These are phyloP conservation scores for Serendipita sp. DNA, from an alignment of 768 basidiomycete genomes.

Conservation along the genomic window DNA sequence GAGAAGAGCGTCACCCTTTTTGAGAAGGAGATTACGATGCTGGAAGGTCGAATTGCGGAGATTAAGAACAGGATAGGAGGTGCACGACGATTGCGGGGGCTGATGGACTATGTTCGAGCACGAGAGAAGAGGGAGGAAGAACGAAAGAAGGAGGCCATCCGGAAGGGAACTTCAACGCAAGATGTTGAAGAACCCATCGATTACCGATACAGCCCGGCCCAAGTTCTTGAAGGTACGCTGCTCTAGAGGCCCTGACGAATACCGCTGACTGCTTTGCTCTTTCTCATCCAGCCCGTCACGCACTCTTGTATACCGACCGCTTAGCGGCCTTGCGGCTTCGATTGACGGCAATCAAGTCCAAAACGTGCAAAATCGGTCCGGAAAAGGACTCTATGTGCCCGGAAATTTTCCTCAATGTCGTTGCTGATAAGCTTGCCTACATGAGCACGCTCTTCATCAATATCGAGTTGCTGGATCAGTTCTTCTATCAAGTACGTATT, in stretches of 20 bases:
- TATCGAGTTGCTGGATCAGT: conserved; percentile 93
- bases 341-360: conserved; percentile 70
- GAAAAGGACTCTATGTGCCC: conserved; percentile 85
- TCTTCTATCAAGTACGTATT: conserved; percentile 83
- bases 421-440: conserved; percentile 91
- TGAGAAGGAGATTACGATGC: conserved; percentile 69
- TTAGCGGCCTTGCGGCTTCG: conserved; percentile 73
- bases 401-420: conserved; percentile 90
- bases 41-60: conserved; percentile 73
- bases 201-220: conserved; percentile 82
- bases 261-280: not conserved
- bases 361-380: conserved; percentile 76
- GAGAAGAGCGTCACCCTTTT: conserved; percentile 61
- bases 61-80: conserved; percentile 85
- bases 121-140: conserved; percentile 67
- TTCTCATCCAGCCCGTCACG: conserved; percentile 58
- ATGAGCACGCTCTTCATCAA: conserved; percentile 98
- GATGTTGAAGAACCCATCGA: conserved; percentile 27
- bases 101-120: conserved; percentile 67
- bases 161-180: conserved; percentile 21
- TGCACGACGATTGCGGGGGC: conserved; percentile 51
- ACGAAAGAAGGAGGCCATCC: conserved; percentile 27
- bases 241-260: not conserved
- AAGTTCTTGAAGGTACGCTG: conserved; percentile 74
- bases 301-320: conserved; percentile 74